phyloP scores from a whole-genome alignment of 78 protist genomes.

The Trichosphaerium sp. region DNA sequence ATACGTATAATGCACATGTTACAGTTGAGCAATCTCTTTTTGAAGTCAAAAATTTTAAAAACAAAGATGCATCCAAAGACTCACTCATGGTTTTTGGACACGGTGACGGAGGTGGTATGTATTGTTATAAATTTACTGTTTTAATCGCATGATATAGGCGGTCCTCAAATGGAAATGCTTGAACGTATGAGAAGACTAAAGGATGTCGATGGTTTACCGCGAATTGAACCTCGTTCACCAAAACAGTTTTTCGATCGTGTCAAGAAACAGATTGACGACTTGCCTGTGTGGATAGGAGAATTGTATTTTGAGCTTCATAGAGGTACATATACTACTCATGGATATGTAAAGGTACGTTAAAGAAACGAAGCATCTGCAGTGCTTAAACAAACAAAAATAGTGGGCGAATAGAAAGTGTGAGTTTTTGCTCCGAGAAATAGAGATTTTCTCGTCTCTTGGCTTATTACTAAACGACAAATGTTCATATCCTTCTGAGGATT shows the following conservation, averaged over 20 bases:
- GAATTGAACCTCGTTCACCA: slow-evolving; percentile 4
- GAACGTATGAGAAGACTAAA: slow-evolving; percentile 9
- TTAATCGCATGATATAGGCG: too few species aligned
- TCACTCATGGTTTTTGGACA: slow-evolving; percentile 25
- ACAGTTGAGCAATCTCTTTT: slow-evolving; percentile 24
- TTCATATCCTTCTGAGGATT: slow-evolving; percentile 7
- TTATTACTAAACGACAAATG: background rate
- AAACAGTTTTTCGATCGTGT: slow-evolving; percentile 22
- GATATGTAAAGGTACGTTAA: too few species aligned
- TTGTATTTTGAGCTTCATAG: slow-evolving; percentile 72
- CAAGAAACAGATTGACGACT: background rate
- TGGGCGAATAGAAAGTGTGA: slow-evolving; percentile 56
- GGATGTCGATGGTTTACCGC: slow-evolving; percentile 26
- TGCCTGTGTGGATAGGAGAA: slow-evolving; percentile 49
- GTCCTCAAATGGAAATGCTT: slow-evolving; percentile 49
- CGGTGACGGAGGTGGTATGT: slow-evolving; percentile 80
- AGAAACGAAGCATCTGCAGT: background rate
- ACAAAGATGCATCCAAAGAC: background rate
- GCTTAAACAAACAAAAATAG: slow-evolving; percentile 22
- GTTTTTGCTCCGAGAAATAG: slow-evolving; percentile 27
- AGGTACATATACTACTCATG: slow-evolving; percentile 74
- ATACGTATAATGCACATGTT: slow-evolving; percentile 48
- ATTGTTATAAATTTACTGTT: too few species aligned
- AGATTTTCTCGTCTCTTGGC: slow-evolving; percentile 2
- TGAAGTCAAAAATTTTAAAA: background rate